Evolutionary conservation across 2,329 filamentous ascomycete species (phyloP).

Genomic region (Colletotrichum sansevieriae): DNA sequence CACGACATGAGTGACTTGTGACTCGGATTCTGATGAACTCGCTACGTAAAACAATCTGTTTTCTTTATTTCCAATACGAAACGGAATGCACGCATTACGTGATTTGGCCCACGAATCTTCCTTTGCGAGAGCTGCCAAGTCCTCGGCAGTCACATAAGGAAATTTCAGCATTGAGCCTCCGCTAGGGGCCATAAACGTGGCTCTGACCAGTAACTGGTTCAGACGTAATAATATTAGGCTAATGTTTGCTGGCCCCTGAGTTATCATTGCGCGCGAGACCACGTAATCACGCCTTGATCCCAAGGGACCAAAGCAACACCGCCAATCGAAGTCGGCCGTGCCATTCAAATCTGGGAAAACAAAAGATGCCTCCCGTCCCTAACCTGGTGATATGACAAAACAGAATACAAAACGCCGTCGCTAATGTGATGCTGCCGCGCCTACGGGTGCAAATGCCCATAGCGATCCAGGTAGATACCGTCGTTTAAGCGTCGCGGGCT

Average conservation of each 20-base stretch:
- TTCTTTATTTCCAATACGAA: neutral
- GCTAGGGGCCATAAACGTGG: neutral
- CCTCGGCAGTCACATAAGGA: neutral
- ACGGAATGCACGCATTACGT: slow-evolving; percentile 12
- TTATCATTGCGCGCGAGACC: slow-evolving; percentile 26
- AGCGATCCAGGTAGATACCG: slow-evolving; percentile 8
- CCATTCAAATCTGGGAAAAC: neutral
- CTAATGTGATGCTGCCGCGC: slow-evolving; percentile 50
- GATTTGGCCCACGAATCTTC: neutral
- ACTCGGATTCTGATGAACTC: neutral
- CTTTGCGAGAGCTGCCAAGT: neutral
- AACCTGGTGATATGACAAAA: slow-evolving; percentile 20
- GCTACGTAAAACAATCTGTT: slow-evolving; percentile 16
- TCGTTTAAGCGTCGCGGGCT: neutral
- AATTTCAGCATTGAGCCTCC: neutral
- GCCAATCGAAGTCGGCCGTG: slow-evolving; percentile 11
- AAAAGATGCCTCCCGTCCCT: neutral
- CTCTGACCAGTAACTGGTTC: slow-evolving; percentile 11
- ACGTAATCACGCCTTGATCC: neutral
- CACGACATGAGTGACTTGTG: no score
- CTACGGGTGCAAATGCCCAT: slow-evolving; percentile 31
- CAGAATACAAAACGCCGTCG: slow-evolving; percentile 53
- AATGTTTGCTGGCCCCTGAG: slow-evolving; percentile 13
- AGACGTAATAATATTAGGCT: slow-evolving; percentile 33
- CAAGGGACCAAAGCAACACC: neutral